Evolutionary conservation across 208 protist genomes (phyloP).

Genomic region (Acanthamoeba lenticulata): DNA sequence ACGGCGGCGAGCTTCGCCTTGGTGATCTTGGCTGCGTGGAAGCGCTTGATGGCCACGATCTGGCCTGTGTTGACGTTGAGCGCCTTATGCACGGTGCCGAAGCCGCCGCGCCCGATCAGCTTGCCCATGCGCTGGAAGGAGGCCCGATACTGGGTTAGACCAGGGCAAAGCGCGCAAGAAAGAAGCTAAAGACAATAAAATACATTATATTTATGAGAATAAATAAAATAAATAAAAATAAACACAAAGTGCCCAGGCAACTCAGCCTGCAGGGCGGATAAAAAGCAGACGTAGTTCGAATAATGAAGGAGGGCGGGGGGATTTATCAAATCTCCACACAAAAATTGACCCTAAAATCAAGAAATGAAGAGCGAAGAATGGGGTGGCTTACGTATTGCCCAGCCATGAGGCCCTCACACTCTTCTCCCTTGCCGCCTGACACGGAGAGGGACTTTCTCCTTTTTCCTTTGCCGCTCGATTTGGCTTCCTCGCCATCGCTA

Average conservation of each 20-base stretch:
- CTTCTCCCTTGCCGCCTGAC: not conserved
- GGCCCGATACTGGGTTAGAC: not conserved
- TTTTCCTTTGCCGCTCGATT: not conserved
- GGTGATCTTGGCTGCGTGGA: constrained; percentile 75
- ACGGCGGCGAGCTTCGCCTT: constrained; percentile 76
- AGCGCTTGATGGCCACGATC: constrained; percentile 87
- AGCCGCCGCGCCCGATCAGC: constrained; percentile 81
- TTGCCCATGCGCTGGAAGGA: constrained; percentile 66
- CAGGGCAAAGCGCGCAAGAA: not conserved
- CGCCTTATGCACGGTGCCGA: constrained; percentile 85
- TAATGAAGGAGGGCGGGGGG: not conserved
- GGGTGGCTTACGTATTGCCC: constrained; percentile 31
- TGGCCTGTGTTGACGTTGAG: constrained; percentile 83
- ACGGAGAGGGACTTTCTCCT: not conserved
- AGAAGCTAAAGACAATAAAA: not conserved
- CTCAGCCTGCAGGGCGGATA: not conserved
- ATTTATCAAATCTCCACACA: not conserved
- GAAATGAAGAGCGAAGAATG: not conserved
- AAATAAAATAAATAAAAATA: not conserved
- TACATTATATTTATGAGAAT: not conserved
- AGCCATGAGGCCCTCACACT: constrained; percentile 40
- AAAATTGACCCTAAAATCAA: not conserved
- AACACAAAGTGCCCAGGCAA: not conserved
- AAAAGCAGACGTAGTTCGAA: not conserved
- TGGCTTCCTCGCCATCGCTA: not conserved